Conservation (phyloP, 768 basidiomycete species). For the Phylloporus arenicola region DNA sequence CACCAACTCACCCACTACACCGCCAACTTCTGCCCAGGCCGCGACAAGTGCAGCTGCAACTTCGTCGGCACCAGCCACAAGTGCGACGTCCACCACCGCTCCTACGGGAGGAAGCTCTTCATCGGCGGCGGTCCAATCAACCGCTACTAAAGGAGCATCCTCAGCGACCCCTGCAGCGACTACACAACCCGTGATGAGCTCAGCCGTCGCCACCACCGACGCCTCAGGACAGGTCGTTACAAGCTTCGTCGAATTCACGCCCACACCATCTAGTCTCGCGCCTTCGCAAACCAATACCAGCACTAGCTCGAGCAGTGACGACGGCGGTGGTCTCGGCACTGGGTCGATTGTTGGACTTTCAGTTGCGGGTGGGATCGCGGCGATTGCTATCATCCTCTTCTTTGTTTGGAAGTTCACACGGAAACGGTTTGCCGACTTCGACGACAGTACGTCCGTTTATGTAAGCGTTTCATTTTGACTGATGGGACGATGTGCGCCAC, state of each 20-base stretch:
- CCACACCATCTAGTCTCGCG: constrained; percentile 22
- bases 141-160: neutral
- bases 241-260: constrained; percentile 9
- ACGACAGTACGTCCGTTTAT: constrained; percentile 59
- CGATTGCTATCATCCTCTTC: constrained; percentile 67
- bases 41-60: neutral
- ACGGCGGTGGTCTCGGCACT: constrained; percentile 48
- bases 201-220: constrained; percentile 15
- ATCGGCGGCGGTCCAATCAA: neutral
- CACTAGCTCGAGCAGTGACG: constrained; percentile 12
- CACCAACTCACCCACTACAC: neutral
- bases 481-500: neutral
- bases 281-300: constrained; percentile 19
- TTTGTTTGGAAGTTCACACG: constrained; percentile 83
- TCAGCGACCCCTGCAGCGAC: constrained; percentile 2
- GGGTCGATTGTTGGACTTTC: constrained; percentile 78
- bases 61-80: neutral
- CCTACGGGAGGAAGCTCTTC: constrained; percentile 1
- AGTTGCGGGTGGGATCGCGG: constrained; percentile 73
- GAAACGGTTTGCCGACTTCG: constrained; percentile 70
- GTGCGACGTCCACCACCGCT: constrained; percentile 10
- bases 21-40: constrained; percentile 1
- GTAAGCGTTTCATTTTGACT: constrained; percentile 7
- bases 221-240: constrained; percentile 28
- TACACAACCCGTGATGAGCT: neutral